These are phyloP conservation scores for Quercus berberidifolia DNA, from an alignment of 306 rosid genomes.

Conservation along the genomic window DNA sequence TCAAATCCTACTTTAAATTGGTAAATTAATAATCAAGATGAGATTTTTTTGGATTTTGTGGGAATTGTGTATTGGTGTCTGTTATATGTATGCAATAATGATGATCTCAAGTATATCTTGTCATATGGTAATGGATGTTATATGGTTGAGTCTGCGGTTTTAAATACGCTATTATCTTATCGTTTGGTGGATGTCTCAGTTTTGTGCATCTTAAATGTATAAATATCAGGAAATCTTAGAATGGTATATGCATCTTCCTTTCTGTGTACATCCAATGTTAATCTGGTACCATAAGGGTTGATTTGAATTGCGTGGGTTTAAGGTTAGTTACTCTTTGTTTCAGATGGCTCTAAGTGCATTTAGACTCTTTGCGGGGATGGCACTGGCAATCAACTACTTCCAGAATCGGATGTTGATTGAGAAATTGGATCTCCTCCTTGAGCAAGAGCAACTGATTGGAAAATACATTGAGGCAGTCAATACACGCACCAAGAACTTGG, in stretches of 20 bases:
- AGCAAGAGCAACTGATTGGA: fast-evolving
- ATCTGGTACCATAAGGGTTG: too few species aligned
- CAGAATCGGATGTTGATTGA: too few species aligned
- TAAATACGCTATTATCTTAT: background rate
- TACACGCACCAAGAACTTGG: too few species aligned
- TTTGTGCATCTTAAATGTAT: background rate
- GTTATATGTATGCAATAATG: background rate
- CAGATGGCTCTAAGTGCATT: too few species aligned
- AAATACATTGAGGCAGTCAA: too few species aligned
- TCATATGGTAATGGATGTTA: too few species aligned
- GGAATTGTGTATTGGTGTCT: background rate
- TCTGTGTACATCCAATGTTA: too few species aligned
- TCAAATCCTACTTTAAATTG: background rate
- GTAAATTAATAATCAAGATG: too few species aligned
- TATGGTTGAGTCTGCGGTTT: background rate
- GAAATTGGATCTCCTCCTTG: too few species aligned
- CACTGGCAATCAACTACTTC: too few species aligned
- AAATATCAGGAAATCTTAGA: background rate
- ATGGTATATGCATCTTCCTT: too few species aligned
- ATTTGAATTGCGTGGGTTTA: background rate
- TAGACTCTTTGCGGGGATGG: too few species aligned
- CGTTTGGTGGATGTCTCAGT: background rate
- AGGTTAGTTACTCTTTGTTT: background rate
- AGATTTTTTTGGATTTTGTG: background rate
- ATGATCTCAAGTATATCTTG: background rate